phyloP scores from a whole-genome alignment of 441 rosid species.

The Bocquillonia castaneifolia region DNA sequence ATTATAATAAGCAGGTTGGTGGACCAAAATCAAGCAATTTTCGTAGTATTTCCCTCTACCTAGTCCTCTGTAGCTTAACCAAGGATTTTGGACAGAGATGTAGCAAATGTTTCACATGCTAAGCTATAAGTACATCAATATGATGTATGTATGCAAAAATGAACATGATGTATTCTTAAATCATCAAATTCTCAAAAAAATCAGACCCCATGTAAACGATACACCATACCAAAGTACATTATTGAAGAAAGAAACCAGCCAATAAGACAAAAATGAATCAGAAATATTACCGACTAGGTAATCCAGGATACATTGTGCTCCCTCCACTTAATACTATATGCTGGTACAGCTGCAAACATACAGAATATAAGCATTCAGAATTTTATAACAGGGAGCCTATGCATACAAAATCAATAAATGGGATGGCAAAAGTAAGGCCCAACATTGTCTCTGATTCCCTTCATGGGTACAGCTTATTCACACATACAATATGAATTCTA shows the following conservation, averaged over 20 bases:
- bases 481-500: slow-evolving; percentile 9
- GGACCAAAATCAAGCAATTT: neutral
- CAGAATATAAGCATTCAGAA: slow-evolving; percentile 15
- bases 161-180: neutral
- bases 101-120: neutral
- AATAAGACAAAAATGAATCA: slow-evolving; percentile 2
- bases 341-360: slow-evolving; percentile 72
- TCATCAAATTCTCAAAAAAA: neutral
- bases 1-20: neutral
- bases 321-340: slow-evolving; percentile 98
- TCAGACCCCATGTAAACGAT: neutral
- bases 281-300: slow-evolving; percentile 81
- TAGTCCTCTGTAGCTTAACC: neutral
- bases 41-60: neutral
- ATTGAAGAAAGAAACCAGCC: neutral
- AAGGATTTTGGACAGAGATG: neutral
- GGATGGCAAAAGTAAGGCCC: neutral
- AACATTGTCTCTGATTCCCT: neutral
- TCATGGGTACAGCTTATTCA: neutral
- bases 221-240: neutral
- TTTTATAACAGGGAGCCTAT: neutral
- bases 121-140: slow-evolving; percentile 4
- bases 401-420: neutral
- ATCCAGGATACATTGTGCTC: slow-evolving; percentile 98
- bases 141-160: neutral